Base-by-base conservation (phyloP, 2,329 filamentous ascomycete genomes). In the Calonectria honghensis region DNA sequence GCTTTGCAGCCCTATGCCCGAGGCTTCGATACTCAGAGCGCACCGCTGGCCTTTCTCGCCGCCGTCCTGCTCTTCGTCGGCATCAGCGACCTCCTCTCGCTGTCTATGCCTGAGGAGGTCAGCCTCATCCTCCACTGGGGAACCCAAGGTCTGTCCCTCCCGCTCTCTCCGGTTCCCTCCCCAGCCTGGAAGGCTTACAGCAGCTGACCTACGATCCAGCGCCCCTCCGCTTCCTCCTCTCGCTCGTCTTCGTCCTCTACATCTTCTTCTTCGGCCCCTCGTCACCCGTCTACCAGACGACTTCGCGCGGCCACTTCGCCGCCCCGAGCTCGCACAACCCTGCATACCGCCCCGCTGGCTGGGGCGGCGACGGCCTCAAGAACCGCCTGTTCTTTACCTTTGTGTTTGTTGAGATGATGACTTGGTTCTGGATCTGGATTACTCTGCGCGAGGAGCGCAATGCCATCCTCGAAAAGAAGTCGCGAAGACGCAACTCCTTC, bases 351-450 rank as follows among this genome's bases (percentile, higher is more conserved):
- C 83, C 86, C 41, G 82, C 84, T 64, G 81, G 84, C 82, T 90
- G 85, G 89, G 92, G 86, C 76, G 88, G 91, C 65, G 93, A 96
- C 76, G 90, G 91, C 31, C 85, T 98, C 80, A 95, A 96, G 87
- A 98, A 97, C 83, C 91, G 95, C 66, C 87, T 98, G 51, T 91
- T 98, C 51, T 97, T 98, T 83, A 93, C 94, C 0, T 97, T 95
- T 85, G 92, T 92, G 11, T 97, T 98, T 81, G 82, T 98, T 82
- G 96, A 98, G 87, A 91, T 95, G 83, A 88, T 95, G 78, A 90
- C 91, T 75, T 98, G 96, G 95, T 96, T 98, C 85, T 98, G 96
- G 96, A 92, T 91, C 31, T 95, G 92, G 89, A 89, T 93, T 37
- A 94, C 91, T 6, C 84, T 95, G 79, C 88, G 91, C 68, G 94